Conservation (phyloP, 2,329 filamentous ascomycete genomes). For the Cryphonectria nitschkei region DNA sequence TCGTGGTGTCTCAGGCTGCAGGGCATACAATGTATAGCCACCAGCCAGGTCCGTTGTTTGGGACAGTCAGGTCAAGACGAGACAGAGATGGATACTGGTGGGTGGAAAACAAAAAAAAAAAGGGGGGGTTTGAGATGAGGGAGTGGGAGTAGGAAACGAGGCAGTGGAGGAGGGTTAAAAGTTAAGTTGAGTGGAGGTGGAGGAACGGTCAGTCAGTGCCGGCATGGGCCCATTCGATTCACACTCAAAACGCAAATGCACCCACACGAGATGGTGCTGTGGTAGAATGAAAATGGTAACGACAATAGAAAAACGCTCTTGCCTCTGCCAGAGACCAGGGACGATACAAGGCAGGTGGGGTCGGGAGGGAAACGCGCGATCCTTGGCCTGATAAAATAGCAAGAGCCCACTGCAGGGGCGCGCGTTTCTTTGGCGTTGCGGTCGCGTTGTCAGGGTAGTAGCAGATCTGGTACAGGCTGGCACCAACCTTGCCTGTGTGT, state of each 20-base stretch:
- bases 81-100: not conserved
- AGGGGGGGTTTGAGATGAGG: not conserved
- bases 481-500: not conserved
- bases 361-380: constrained; percentile 23
- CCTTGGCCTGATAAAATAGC: constrained; percentile 10
- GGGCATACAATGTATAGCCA: not conserved
- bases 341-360: constrained; percentile 21
- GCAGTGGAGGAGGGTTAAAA: not conserved
- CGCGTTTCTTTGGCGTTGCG: constrained; percentile 24
- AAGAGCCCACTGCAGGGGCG: not conserved
- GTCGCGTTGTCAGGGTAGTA: constrained; percentile 19
- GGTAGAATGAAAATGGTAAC: not conserved
- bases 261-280: not conserved
- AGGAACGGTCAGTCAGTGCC: not conserved
- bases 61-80: not conserved
- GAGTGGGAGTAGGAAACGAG: not conserved
- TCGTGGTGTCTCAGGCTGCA: constrained; percentile 3
- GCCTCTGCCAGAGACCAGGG: constrained; percentile 5
- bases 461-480: not conserved
- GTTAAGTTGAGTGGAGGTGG: not conserved
- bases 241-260: not conserved
- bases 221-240: not conserved
- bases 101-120: not conserved
- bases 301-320: not conserved
- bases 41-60: not conserved